Conservation (phyloP, 2,329 filamentous ascomycete genomes). For the Davidsoniella neocaledoniae region DNA sequence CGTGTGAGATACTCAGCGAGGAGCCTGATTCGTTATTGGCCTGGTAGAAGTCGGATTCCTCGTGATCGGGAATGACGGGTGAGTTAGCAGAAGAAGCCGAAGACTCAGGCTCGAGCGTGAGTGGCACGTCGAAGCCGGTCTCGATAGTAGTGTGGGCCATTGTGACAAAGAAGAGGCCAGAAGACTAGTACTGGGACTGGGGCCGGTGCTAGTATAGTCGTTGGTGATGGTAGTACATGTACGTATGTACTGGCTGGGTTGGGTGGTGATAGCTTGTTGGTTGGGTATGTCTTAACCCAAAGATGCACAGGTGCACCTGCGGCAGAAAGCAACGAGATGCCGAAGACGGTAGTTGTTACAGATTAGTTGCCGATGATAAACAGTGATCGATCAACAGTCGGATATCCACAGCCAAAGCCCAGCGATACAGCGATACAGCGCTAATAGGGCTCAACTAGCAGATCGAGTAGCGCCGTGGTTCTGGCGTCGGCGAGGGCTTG, state of each 20-base stretch:
- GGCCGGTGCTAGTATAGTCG: background rate
- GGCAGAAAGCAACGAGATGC: background rate
- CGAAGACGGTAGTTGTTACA: background rate
- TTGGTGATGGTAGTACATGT: background rate
- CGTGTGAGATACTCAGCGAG: slow-evolving; percentile 63
- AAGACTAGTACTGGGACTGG: background rate
- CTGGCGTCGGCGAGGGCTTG: no score
- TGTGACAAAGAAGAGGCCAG: background rate
- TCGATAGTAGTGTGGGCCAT: background rate
- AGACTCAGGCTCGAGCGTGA: slow-evolving; percentile 21
- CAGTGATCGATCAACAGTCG: no score
- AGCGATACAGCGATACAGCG: no score
- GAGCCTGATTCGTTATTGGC: slow-evolving; percentile 84
- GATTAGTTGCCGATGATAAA: background rate
- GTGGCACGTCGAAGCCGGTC: slow-evolving; percentile 5
- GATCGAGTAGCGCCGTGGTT: no score
- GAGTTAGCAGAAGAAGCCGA: slow-evolving; percentile 58
- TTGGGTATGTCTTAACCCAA: background rate
- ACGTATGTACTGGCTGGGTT: no score
- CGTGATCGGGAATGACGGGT: slow-evolving; percentile 59
- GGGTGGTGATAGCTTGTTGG: background rate
- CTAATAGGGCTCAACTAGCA: no score
- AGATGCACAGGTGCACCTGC: background rate
- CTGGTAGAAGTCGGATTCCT: slow-evolving; percentile 87
- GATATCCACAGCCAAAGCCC: background rate